These are phyloP conservation scores for Phaeodactylum tricornutum DNA, from an alignment of 108 stramenopile species.

Conservation along the genomic window DNA sequence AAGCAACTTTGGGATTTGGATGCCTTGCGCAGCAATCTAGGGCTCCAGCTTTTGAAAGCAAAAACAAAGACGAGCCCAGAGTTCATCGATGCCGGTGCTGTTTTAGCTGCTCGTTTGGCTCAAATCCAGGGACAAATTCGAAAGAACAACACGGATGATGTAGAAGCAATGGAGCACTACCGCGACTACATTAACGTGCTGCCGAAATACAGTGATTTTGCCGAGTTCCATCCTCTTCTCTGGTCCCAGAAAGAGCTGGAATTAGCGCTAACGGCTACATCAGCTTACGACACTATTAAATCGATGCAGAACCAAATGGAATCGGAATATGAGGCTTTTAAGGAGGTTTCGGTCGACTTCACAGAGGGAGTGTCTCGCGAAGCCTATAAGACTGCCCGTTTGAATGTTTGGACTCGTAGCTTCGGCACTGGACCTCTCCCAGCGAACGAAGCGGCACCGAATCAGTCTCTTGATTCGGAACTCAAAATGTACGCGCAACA, in stretches of 20 bases:
- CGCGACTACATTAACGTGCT: conserved; percentile 22
- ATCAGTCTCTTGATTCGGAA: conserved; percentile 19
- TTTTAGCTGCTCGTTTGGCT: conserved; percentile 7
- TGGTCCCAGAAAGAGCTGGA: conserved; percentile 25
- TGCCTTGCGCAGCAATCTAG: conserved; percentile 46
- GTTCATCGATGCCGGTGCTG: neutral
- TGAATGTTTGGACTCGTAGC: conserved; percentile 67
- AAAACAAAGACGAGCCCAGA: neutral
- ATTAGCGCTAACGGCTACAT: conserved; percentile 25
- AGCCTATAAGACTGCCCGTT: conserved; percentile 46
- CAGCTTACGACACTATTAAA: conserved; percentile 35
- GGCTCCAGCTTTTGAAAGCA: conserved; percentile 2
- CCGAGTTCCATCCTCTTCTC: conserved; percentile 37
- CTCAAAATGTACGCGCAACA: conserved; percentile 19
- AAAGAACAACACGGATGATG: neutral
- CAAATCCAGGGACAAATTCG: neutral
- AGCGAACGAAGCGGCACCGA: conserved; percentile 22
- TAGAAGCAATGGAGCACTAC: neutral
- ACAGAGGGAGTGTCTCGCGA: conserved; percentile 20
- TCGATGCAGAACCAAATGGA: conserved; percentile 1
- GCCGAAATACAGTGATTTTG: conserved; percentile 34
- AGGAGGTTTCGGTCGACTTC: conserved; percentile 28
- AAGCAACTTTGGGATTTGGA: conserved; percentile 79
- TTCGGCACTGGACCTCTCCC: conserved; percentile 43
- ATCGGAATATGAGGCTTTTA: conserved; percentile 56